These are phyloP conservation scores for Cajanus cajan DNA, from an alignment of 306 rosid species.

Conservation along the genomic window DNA sequence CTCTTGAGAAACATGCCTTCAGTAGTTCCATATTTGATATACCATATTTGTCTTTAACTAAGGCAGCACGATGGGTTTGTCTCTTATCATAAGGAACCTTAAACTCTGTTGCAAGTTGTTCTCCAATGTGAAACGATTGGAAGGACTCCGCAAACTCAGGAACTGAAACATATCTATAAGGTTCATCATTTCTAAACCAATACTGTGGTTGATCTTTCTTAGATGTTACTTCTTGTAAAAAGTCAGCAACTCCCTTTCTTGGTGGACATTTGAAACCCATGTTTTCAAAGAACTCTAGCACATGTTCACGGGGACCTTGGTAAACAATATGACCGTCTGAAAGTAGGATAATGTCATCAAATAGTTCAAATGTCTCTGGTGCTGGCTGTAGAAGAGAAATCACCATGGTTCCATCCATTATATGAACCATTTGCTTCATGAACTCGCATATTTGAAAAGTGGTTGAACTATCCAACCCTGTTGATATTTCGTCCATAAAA, in stretches of 20 bases:
- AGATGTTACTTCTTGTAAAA: conserved; percentile 78
- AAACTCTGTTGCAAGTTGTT: conserved; percentile 43
- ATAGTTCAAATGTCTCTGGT: conserved; percentile 59
- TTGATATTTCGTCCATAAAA: conserved; percentile 83
- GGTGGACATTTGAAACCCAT: conserved; percentile 61
- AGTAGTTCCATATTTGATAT: conserved; percentile 64
- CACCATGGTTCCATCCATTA: conserved; percentile 62
- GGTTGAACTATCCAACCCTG: conserved; percentile 84
- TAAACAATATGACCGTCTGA: conserved; percentile 67
- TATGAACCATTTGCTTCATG: conserved; percentile 79
- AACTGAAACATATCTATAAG: conserved; percentile 53
- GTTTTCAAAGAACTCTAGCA: conserved; percentile 58
- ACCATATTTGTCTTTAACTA: conserved; percentile 68
- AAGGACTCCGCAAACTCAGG: conserved; percentile 47
- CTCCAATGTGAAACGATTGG: conserved; percentile 51
- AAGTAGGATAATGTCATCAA: conserved; percentile 51
- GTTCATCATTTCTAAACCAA: conserved; percentile 44
- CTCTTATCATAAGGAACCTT: conserved; percentile 58
- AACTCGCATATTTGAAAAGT: conserved; percentile 71
- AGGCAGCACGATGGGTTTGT: conserved; percentile 61
- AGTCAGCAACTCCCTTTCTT: conserved; percentile 79
- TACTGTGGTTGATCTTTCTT: conserved; percentile 74
- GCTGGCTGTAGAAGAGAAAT: conserved; percentile 57
- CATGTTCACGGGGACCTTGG: conserved; percentile 61
- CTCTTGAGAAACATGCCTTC: conserved; percentile 80